These are phyloP conservation scores for Parmelia sp. DNA, from an alignment of 495 filamentous ascomycete species.

Conservation along the genomic window DNA sequence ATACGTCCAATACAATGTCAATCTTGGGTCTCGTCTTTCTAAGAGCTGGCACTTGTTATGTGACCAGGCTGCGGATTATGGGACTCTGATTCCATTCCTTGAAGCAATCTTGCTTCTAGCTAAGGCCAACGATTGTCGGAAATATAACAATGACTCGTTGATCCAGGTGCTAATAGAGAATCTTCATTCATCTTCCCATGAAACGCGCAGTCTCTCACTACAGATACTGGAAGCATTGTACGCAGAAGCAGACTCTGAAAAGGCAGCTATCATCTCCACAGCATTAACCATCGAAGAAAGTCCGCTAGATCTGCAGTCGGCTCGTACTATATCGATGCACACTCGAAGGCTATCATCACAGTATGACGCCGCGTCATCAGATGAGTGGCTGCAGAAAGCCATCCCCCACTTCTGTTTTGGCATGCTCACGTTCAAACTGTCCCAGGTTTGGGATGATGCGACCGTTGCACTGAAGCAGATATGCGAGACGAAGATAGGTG, in stretches of 20 bases:
- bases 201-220: slow-evolving; percentile 62
- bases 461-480: slow-evolving; percentile 68
- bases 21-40: slow-evolving; percentile 39
- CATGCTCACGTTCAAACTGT: slow-evolving; percentile 73
- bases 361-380: slow-evolving; percentile 47
- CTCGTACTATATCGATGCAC: slow-evolving; percentile 71
- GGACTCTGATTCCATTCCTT: slow-evolving; percentile 58
- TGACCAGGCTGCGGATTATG: slow-evolving; percentile 54
- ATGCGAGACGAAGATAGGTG: slow-evolving; percentile 59
- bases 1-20: slow-evolving; percentile 37
- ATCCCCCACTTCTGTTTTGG: slow-evolving; percentile 84
- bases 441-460: slow-evolving; percentile 80
- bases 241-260: slow-evolving; percentile 33
- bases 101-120: slow-evolving; percentile 59
- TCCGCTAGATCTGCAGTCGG: slow-evolving; percentile 66
- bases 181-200: slow-evolving; percentile 64
- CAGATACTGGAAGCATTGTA: slow-evolving; percentile 50
- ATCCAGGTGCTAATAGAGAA: slow-evolving; percentile 59
- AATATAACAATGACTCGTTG: slow-evolving; percentile 46
- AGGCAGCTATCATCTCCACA: slow-evolving; percentile 39
- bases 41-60: slow-evolving; percentile 52
- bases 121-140: slow-evolving; percentile 39
- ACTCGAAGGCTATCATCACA: slow-evolving; percentile 66
- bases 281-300: slow-evolving; percentile 69
- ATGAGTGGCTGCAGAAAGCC: slow-evolving; percentile 60